Evolutionary conservation across 2,329 filamentous ascomycete species (phyloP), one percentile per base, ranked within the genome.

Genomic region (Ceratocystis lukuohia): DNA sequence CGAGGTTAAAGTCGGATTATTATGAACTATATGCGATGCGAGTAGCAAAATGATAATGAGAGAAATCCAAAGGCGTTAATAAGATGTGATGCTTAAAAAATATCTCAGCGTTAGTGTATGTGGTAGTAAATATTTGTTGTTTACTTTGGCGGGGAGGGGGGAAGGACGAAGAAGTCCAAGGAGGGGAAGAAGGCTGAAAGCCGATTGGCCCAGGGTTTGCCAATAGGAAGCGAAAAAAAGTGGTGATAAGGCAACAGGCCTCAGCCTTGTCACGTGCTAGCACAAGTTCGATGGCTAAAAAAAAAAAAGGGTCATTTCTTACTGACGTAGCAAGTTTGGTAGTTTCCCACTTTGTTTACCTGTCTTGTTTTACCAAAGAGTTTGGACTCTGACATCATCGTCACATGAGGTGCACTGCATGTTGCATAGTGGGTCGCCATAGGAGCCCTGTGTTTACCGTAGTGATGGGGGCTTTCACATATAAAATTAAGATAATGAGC

Each of bases 191-290:
- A 57, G 53, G 53, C 53, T 57, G 53, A 17, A 57, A 57, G 53
- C 53, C 53, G 53, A 57, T 57, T 57, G 53, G 53, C 25, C 53
- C 17, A 57, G 30, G 22, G n/a, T 8, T 57, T 25, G 37, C 37
- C 37, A 41, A 15, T 12, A 53, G 48, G 17, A 20, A 22, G 20
- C 3, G 22, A 25, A 53, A 53, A 50, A 53, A 53, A 53, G 48
- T 53, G 53, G 53, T 57, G 53, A 57, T 57, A 57, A 57, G 53
- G 12, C 53, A 33, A 22, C 22, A 6, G 20, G 28, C 25, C 28
- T 12, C 53, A 57, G 53, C 53, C 53, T 57, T 12, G 53, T 57
- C 53, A 57, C 53, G 53, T 57, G 53, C 53, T 41, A 41, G 37
- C 53, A 12, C 6, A 53, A 28, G 10, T 22, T 25, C 5, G 3